Evolutionary conservation across 805 yeast species (phyloP).

Genomic region (Starmerella sirachaensis): DNA sequence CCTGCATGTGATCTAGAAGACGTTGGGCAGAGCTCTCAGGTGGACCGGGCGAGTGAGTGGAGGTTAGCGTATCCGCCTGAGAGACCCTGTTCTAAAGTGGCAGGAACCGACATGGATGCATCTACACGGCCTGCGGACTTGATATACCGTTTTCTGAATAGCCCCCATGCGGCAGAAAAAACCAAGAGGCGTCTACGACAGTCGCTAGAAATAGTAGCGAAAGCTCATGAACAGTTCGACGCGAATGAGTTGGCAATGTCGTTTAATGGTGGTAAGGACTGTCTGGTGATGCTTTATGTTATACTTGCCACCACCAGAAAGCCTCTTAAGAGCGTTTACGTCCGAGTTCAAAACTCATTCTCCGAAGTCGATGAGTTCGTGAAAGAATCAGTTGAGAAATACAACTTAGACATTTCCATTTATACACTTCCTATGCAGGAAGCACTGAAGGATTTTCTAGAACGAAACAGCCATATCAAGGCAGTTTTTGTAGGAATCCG

Average conservation of each 20-base stretch:
- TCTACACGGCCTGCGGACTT: conserved; percentile 2
- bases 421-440: conserved; percentile 39
- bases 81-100: neutral
- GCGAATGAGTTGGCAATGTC: conserved; percentile 45
- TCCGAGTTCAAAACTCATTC: conserved; percentile 65
- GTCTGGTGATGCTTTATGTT: conserved; percentile 73
- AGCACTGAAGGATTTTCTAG: conserved; percentile 58
- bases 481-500: conserved; percentile 83
- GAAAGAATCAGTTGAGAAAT: conserved; percentile 38
- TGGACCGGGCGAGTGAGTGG: too few relatives aligned
- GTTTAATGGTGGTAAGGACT: conserved; percentile 95
- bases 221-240: conserved; percentile 22
- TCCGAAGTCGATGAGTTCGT: conserved; percentile 60
- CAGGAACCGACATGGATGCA: conserved; percentile 1
- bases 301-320: conserved; percentile 43
- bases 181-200: conserved; percentile 23
- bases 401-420: conserved; percentile 40
- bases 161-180: conserved; percentile 4
- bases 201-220: conserved; percentile 23
- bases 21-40: too few relatives aligned
- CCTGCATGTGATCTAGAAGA: too few relatives aligned
- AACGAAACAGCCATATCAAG: conserved; percentile 40
- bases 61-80: neutral
- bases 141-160: conserved; percentile 5
- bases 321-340: conserved; percentile 45